Conservation (phyloP, 179 eudicot species). For the Sideroxylon spinosum region DNA sequence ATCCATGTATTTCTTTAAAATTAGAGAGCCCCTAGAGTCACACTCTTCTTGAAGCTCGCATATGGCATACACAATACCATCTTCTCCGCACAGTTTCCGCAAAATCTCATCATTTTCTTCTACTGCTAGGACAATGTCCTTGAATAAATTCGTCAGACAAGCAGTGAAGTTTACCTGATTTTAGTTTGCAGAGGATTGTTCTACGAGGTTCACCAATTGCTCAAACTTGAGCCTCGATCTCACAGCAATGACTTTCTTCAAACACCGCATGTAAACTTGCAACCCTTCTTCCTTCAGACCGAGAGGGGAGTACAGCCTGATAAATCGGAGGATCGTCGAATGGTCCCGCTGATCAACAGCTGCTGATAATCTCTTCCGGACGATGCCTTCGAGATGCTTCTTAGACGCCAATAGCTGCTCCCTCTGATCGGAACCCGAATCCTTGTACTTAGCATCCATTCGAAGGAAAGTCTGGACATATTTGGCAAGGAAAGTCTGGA, state of each 20-base stretch:
- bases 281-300: constrained; percentile 83
- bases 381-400: constrained; percentile 64
- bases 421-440: constrained; percentile 50
- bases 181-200: constrained; percentile 23
- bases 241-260: constrained; percentile 71
- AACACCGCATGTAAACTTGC: constrained; percentile 68
- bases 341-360: constrained; percentile 81
- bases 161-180: constrained; percentile 57
- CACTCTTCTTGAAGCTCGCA: constrained; percentile 94
- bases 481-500: constrained; percentile 45
- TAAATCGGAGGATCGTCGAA: constrained; percentile 51
- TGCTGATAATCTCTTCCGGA: constrained; percentile 39
- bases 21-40: constrained; percentile 71
- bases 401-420: constrained; percentile 63
- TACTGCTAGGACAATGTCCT: constrained; percentile 78
- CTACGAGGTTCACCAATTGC: constrained; percentile 62
- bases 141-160: constrained; percentile 82
- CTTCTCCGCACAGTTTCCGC: constrained; percentile 78
- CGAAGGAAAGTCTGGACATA: constrained; percentile 56
- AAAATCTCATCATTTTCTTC: constrained; percentile 79
- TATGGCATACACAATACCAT: constrained; percentile 82
- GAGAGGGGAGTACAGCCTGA: constrained; percentile 55
- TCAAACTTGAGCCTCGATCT: constrained; percentile 80
- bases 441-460: constrained; percentile 60
- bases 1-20: constrained; percentile 80